These are phyloP conservation scores for Talaromyces sp. DNA, from an alignment of 2,329 filamentous ascomycete genomes.

Conservation along the genomic window DNA sequence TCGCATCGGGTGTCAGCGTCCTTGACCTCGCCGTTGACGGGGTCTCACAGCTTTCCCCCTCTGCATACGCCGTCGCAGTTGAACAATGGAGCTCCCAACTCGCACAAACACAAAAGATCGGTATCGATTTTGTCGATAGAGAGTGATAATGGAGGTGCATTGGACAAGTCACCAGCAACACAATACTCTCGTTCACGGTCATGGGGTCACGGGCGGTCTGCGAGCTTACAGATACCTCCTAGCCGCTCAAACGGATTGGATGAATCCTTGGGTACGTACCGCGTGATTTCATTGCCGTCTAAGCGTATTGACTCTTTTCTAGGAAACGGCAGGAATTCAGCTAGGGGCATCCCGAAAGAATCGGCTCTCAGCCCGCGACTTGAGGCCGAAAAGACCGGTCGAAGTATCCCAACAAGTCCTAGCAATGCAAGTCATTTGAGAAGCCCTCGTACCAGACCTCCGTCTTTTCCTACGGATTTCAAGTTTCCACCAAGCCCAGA, in stretches of 20 bases:
- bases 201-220: slow-evolving; percentile 70
- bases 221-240: slow-evolving; percentile 73
- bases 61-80: slow-evolving; percentile 26
- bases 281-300: not conserved
- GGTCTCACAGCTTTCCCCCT: slow-evolving; percentile 42
- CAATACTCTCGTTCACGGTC: slow-evolving; percentile 50
- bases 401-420: slow-evolving; percentile 24
- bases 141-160: slow-evolving; percentile 38
- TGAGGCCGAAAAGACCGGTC: slow-evolving; percentile 31
- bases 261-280: slow-evolving; percentile 36
- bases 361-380: slow-evolving; percentile 32
- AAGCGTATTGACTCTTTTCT: not conserved
- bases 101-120: slow-evolving; percentile 66
- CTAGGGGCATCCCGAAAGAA: slow-evolving; percentile 31
- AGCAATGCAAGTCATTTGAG: slow-evolving; percentile 37
- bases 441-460: slow-evolving; percentile 37
- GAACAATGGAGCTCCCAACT: slow-evolving; percentile 13
- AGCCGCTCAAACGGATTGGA: slow-evolving; percentile 44
- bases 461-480: slow-evolving; percentile 46
- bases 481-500: slow-evolving; percentile 53
- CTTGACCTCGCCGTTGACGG: slow-evolving; percentile 36
- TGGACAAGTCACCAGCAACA: slow-evolving; percentile 30
- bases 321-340: slow-evolving; percentile 33
- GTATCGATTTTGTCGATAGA: slow-evolving; percentile 80
- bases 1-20: slow-evolving; percentile 41